Percentiles rank a stretch among this genome's conserved stretches.
These are phyloP conservation scores for Fusarium foetens DNA, from an alignment of 2,329 filamentous ascomycete genomes.

Conservation along the genomic window DNA sequence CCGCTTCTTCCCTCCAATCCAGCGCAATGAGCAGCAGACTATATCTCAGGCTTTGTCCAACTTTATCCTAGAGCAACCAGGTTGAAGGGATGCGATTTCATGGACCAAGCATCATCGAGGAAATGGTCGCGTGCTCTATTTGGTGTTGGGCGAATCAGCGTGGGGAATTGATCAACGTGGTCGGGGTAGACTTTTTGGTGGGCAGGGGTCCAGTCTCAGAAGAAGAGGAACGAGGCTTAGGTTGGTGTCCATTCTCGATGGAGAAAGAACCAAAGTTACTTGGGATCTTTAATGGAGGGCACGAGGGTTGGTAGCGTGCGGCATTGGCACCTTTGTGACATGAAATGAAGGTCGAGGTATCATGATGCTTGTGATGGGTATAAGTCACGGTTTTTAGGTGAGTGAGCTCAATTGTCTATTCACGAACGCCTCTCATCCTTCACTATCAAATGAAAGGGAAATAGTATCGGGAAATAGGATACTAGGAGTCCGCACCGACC, in stretches of 20 bases:
- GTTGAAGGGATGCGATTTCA: slow-evolving; percentile 38
- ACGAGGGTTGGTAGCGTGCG: slow-evolving; percentile 17
- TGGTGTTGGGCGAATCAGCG: slow-evolving; percentile 49
- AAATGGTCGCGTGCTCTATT: slow-evolving; percentile 56
- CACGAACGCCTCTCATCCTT: neutral
- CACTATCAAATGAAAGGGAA: neutral
- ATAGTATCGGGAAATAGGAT: neutral
- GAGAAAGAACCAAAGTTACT: slow-evolving; percentile 16
- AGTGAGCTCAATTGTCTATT: slow-evolving; percentile 8
- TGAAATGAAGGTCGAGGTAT: slow-evolving; percentile 11
- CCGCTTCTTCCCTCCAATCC: slow-evolving; percentile 43
- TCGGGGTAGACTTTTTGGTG: slow-evolving; percentile 41
- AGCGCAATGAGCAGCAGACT: slow-evolving; percentile 22
- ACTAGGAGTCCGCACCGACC: slow-evolving; percentile 31
- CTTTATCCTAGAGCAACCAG: slow-evolving; percentile 34
- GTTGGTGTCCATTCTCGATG: slow-evolving; percentile 30
- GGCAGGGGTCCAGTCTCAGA: slow-evolving; percentile 37
- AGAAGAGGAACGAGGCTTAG: slow-evolving; percentile 37
- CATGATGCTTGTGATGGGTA: slow-evolving; percentile 7
- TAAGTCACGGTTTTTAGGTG: slow-evolving; percentile 16
- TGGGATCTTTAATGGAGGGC: slow-evolving; percentile 13
- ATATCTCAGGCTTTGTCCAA: slow-evolving; percentile 16
- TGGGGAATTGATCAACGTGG: slow-evolving; percentile 50
- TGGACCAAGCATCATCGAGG: slow-evolving; percentile 58
- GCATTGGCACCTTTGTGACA: slow-evolving; percentile 19